Base-by-base conservation (phyloP, 164 flowering plant genomes). In the Buxus sempervirens region DNA sequence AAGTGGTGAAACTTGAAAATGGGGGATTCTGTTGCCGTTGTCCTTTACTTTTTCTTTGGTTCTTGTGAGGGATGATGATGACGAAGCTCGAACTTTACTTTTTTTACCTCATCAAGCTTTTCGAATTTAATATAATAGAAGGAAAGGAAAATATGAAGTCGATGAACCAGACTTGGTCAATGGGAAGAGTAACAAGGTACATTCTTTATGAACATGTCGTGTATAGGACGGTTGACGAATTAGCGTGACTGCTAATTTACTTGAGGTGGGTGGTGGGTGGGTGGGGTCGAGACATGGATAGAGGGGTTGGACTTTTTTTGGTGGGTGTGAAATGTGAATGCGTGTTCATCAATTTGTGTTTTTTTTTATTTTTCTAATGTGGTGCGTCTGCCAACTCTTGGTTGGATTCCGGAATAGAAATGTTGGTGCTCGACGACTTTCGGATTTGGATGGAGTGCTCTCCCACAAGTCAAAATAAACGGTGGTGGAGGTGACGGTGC, bases 391-490 rank as follows among this genome's bases (percentile, higher is more conserved):
- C 51, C 16, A 15, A 45, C 12, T 41, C 12, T 5, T 41, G 45
- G 45, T 41, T 41, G 45, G 45, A 41, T 41, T 41, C 45, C 12
- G 5, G 45, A 41, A 12, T 41, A 41, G 45, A 45, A 15, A 4
- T 10, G 51, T 45, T 15, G 51, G 51, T 45, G 45, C 12, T 45
- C 10, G 51, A 45, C 51, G 51, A 45, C 51, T 45, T 45, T 45
- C 12, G 51, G 13, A 10, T 41, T 41, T 41, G 5, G 45, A 41
- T 41, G n/a, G n/a, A n/a, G n/a, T n/a, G n/a, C n/a, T n/a, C n/a
- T n/a, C n/a, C n/a, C n/a, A n/a, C 48, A 77, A 76, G 82, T 79
- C 79, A 79, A 74, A 71, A 62, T 63, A 56, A 66, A 69, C 72
- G 78, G 79, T 73, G 71, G 77, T 16, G 62, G 19, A 5, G 26